Evolutionary conservation across 1,139 yeast genomes (phyloP).

Genomic region (Hyphopichia wangnamkhiaoensis): DNA sequence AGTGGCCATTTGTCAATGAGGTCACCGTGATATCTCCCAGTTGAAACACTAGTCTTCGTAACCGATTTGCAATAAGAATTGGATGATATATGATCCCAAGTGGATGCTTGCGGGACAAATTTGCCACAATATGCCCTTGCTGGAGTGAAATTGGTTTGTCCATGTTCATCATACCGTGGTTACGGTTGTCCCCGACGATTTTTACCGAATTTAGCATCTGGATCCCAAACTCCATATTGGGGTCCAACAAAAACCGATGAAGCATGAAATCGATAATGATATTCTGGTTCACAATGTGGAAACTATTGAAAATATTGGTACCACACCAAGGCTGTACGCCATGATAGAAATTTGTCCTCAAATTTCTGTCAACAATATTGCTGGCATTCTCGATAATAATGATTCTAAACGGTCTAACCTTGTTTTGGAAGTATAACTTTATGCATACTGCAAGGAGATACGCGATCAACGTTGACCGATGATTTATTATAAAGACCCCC

Average conservation of each 20-base stretch:
- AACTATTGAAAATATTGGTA: conserved; percentile 16
- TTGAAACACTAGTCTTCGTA: conserved; percentile 11
- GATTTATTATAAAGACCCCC: conserved; percentile 11
- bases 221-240: conserved; percentile 4
- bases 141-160: conserved; percentile 8
- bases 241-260: conserved; percentile 6
- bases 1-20: not conserved
- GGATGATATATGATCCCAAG: conserved; percentile 19
- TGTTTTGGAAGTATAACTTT: conserved; percentile 9
- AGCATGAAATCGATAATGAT: conserved; percentile 9
- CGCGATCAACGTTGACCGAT: conserved; percentile 15
- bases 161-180: no score
- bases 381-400: conserved; percentile 7
- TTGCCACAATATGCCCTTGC: not conserved
- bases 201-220: conserved; percentile 4
- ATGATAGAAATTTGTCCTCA: conserved; percentile 6
- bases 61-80: conserved; percentile 9
- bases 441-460: conserved; percentile 18
- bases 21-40: not conserved
- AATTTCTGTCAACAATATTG: not conserved
- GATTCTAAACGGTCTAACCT: conserved; percentile 10
- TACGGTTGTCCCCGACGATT: no score
- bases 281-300: conserved; percentile 8
- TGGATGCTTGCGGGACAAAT: not conserved
- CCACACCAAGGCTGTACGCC: conserved; percentile 28